Conservation (phyloP, 2,329 filamentous ascomycete species). For the Ophiostoma quercus region DNA sequence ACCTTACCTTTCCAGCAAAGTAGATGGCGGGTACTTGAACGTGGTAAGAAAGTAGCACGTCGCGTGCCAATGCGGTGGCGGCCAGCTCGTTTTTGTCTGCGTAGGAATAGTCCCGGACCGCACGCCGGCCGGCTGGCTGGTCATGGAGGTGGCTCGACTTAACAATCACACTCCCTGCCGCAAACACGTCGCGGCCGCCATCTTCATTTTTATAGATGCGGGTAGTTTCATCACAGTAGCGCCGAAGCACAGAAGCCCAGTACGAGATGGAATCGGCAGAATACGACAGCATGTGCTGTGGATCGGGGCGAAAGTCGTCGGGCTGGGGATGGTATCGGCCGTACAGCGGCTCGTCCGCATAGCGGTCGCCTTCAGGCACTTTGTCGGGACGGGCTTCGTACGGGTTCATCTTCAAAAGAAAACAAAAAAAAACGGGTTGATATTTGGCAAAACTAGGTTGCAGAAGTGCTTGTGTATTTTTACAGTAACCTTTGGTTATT, state of each 20-base stretch:
- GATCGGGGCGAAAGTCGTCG: not conserved
- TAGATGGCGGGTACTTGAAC: not conserved
- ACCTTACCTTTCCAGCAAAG: not conserved
- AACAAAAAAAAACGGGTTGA: not conserved
- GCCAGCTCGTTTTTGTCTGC: not conserved
- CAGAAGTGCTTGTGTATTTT: too few species aligned
- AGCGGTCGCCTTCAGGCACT: not conserved
- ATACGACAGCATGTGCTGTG: not conserved
- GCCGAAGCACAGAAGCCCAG: not conserved
- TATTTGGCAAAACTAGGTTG: too few species aligned
- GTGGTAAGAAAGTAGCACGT: not conserved
- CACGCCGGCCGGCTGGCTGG: not conserved
- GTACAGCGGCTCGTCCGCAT: not conserved
- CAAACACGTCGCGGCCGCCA: conserved; percentile 1
- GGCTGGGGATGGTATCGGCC: not conserved
- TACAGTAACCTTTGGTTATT: too few species aligned
- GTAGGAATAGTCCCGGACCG: not conserved
- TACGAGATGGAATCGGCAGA: not conserved
- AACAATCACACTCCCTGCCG: not conserved
- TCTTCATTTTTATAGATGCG: not conserved
- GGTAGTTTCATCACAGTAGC: not conserved
- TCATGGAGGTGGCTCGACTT: conserved; percentile 1
- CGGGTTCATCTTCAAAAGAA: not conserved
- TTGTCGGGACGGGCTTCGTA: not conserved
- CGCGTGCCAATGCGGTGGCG: not conserved